These are phyloP conservation scores for Neurospora sp. DNA, from an alignment of 2,329 filamentous ascomycete species.

Conservation along the genomic window DNA sequence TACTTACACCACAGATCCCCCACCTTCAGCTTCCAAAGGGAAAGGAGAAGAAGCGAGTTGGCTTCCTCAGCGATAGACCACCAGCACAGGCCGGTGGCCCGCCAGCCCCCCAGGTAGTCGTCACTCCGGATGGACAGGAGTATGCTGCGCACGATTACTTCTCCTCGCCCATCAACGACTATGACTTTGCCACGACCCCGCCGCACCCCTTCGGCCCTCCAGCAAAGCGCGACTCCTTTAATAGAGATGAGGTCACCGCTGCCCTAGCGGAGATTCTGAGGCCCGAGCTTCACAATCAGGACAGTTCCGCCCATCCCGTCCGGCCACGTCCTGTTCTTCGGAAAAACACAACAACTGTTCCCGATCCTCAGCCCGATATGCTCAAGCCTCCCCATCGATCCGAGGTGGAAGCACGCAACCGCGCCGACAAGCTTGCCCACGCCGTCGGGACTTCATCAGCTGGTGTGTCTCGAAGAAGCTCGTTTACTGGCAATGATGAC, in stretches of 20 bases:
- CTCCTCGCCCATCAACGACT: slow-evolving; percentile 7
- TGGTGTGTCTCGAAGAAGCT: slow-evolving; percentile 19
- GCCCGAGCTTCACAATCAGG: slow-evolving; percentile 12
- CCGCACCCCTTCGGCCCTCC: background rate
- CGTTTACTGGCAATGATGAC: slow-evolving; percentile 16
- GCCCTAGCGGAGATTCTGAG: slow-evolving; percentile 17
- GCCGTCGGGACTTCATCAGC: slow-evolving; percentile 22
- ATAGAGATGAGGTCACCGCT: slow-evolving; percentile 17
- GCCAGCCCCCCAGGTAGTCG: slow-evolving; percentile 7
- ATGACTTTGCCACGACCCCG: slow-evolving; percentile 5
- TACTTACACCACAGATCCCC: background rate
- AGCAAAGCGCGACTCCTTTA: slow-evolving; percentile 17
- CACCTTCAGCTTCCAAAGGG: slow-evolving; percentile 4
- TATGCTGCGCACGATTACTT: slow-evolving; percentile 14
- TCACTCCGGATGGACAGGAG: slow-evolving; percentile 9
- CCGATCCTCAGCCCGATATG: slow-evolving; percentile 11
- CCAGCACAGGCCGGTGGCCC: slow-evolving; percentile 5
- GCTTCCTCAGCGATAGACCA: slow-evolving; percentile 15
- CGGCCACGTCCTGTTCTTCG: slow-evolving; percentile 20
- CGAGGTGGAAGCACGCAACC: slow-evolving; percentile 24
- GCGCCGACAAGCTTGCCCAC: slow-evolving; percentile 25
- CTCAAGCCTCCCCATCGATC: slow-evolving; percentile 16
- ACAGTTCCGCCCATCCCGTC: slow-evolving; percentile 2
- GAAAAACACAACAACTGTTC: slow-evolving; percentile 10
- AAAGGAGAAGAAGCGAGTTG: slow-evolving; percentile 22